Conservation (phyloP, 2,329 filamentous ascomycete genomes). For the Aureobasidium namibiae region DNA sequence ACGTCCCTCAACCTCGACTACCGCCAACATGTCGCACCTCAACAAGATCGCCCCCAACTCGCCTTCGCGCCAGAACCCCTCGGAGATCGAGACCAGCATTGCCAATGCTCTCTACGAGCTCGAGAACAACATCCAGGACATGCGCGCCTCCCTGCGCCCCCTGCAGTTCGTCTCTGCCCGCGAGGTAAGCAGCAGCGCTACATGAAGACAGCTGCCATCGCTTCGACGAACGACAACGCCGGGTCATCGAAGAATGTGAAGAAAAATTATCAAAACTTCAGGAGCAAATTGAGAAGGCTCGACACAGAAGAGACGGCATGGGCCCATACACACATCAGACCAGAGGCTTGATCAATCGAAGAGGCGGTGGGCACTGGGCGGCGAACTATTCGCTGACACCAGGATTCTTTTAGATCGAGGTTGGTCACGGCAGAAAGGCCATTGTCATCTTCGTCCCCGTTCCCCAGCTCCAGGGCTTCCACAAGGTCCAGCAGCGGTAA, state of each 20-base stretch:
- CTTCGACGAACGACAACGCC: slow-evolving; percentile 9
- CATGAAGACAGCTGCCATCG: slow-evolving; percentile 6
- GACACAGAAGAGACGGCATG: background rate
- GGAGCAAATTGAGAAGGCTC: slow-evolving; percentile 9
- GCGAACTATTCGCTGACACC: slow-evolving; percentile 45
- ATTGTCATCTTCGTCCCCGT: slow-evolving; percentile 99
- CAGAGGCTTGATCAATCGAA: slow-evolving; percentile 27
- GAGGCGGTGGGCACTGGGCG: slow-evolving; percentile 50
- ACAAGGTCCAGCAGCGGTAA: slow-evolving; percentile 99
- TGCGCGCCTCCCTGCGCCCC: slow-evolving; percentile 91
- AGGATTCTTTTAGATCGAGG: slow-evolving; percentile 78
- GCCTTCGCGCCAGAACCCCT: slow-evolving; percentile 90
- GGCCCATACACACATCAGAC: slow-evolving; percentile 8
- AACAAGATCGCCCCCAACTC: slow-evolving; percentile 99
- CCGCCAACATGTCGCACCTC: slow-evolving; percentile 54
- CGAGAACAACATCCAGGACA: slow-evolving; percentile 98
- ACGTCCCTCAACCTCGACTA: slow-evolving; percentile 13
- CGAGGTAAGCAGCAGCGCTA: slow-evolving; percentile 68
- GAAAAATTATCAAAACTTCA: background rate
- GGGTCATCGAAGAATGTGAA: slow-evolving; percentile 10
- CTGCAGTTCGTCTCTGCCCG: slow-evolving; percentile 98
- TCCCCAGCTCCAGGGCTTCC: slow-evolving; percentile 95
- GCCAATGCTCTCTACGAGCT: slow-evolving; percentile 96
- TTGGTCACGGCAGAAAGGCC: slow-evolving; percentile 99
- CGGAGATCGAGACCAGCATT: slow-evolving; percentile 95